Evolutionary conservation across 2,329 filamentous ascomycete species (phyloP), one percentile per base, ranked within the genome.

Genomic region (Penicillium sumatraense): DNA sequence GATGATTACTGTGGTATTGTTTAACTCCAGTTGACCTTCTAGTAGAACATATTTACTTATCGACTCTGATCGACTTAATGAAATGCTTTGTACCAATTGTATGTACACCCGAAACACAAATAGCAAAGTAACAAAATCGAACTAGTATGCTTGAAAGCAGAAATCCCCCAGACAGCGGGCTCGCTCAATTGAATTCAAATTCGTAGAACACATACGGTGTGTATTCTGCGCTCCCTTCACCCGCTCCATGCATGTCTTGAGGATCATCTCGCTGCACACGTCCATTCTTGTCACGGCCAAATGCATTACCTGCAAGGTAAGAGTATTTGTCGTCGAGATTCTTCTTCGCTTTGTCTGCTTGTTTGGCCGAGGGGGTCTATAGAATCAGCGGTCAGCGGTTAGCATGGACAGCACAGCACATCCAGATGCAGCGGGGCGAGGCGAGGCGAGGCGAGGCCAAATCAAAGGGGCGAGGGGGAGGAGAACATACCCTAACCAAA

Each of bases 141-240:
- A n/a, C n/a, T n/a, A n/a, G n/a, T n/a, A n/a, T n/a, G n/a, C n/a
- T n/a, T n/a, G n/a, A n/a, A n/a, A n/a, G n/a, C n/a, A n/a, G n/a
- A n/a, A n/a, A n/a, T n/a, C n/a, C n/a, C n/a, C n/a, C n/a, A n/a
- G n/a, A n/a, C n/a, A n/a, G n/a, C 26, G 24, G 38, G 18, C 45
- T 24, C 23, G 40, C 31, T 67, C 75, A 84, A 66, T 78, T 75
- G 63, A 98, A 86, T 71, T 95, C 90, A 72, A 98, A 90, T 72
- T 96, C 91, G 77, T 98, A 99, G 80, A 93, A 97, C 71, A 98
- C 95, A 76, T 96, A 99, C 36, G 95, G 89, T 57, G 91, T 95
- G 79, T 98, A 99, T 73, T 97, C 92, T 64, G 85, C 82, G 51
- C 87, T 88, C 16, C 85, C 86, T 38, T 85, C 83, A 29, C 80